Conservation (phyloP, 495 filamentous ascomycete genomes). For the Penicillium herquei region DNA sequence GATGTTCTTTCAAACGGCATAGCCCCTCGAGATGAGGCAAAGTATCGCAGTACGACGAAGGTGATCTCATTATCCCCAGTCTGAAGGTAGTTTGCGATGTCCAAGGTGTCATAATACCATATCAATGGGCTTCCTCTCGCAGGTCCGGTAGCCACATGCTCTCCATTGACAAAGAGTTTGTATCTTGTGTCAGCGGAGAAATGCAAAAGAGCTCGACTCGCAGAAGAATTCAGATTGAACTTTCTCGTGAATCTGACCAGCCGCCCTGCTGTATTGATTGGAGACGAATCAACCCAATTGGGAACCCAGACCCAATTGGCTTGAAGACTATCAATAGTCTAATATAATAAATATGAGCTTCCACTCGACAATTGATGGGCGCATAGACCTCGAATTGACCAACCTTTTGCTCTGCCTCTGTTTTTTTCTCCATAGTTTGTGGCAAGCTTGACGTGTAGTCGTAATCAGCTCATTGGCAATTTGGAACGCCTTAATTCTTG, state of each 20-base stretch:
- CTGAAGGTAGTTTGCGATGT: constrained; percentile 31
- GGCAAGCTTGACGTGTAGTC: neutral
- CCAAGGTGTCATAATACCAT: constrained; percentile 41
- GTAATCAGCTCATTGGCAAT: too few species aligned
- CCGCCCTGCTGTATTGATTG: constrained; percentile 26
- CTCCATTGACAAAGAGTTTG: constrained; percentile 37
- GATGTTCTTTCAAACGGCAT: constrained; percentile 39
- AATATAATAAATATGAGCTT: neutral
- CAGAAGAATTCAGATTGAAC: constrained; percentile 16
- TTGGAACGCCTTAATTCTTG: neutral
- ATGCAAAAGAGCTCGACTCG: constrained; percentile 21
- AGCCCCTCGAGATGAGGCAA: constrained; percentile 23
- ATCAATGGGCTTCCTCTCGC: constrained; percentile 31
- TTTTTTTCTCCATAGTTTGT: neutral
- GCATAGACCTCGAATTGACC: neutral
- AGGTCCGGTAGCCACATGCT: constrained; percentile 33
- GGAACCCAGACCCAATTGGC: constrained; percentile 39
- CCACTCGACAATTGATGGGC: too few species aligned
- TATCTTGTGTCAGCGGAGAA: constrained; percentile 42
- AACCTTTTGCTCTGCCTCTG: neutral
- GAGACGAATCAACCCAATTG: constrained; percentile 33
- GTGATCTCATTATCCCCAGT: constrained; percentile 30
- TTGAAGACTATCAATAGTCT: constrained; percentile 36
- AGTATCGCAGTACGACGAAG: constrained; percentile 33
- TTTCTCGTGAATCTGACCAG: constrained; percentile 28